Base-by-base conservation (phyloP, 2,329 filamentous ascomycete genomes). In the Fusarium robinianum region DNA sequence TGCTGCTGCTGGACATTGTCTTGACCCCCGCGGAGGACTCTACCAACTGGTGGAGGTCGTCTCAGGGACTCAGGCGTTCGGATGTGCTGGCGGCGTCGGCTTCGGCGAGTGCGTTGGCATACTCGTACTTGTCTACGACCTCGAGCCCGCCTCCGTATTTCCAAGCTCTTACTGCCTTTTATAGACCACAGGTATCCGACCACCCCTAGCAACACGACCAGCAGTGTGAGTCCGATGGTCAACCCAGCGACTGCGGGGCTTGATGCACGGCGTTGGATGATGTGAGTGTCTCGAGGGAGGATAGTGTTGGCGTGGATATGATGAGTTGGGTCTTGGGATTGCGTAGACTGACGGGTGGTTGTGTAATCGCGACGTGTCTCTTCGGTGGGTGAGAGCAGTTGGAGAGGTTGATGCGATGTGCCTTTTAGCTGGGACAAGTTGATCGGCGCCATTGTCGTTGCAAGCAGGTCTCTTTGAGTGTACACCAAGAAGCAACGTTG, bases 101-200 rank as follows among this genome's bases (percentile, higher is more conserved):
- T n/a, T n/a, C 27, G 16, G 4, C 24, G 34, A 21, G 8, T 6
- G 25, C 21, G 17, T 6, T 26, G 21, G 8, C 22, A 19, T 7
- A 10, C 16, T 22, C 34, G 15, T 11, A 8, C 31, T n/a, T 21
- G 40, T 5, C 41, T 23, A 3, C 22, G n/a, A 9, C 27, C 29
- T 14, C 16, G 17, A 19, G 9, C 15, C 25, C 9, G 19, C 9
- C n/a, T 21, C 45, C 9, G 11, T n/a, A n/a, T 6, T 12, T 25
- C 14, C 35, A 12, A 2, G 39, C 31, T 5, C 32, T 41, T 14
- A 45, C 35, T 4, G 9, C 27, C 5, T 41, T 42, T 49, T 40
- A 53, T n/a, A 3, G 45, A 49, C 24, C 49, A 56, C 15, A 30
- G n/a, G 14, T 42, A 55, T 7, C 53, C n/a, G 3, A 41, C 25